Percentiles rank a stretch among this genome's conserved stretches.
Evolutionary conservation across 1,139 yeast species (phyloP).

Genomic region (Saccharomyces uvarum): DNA sequence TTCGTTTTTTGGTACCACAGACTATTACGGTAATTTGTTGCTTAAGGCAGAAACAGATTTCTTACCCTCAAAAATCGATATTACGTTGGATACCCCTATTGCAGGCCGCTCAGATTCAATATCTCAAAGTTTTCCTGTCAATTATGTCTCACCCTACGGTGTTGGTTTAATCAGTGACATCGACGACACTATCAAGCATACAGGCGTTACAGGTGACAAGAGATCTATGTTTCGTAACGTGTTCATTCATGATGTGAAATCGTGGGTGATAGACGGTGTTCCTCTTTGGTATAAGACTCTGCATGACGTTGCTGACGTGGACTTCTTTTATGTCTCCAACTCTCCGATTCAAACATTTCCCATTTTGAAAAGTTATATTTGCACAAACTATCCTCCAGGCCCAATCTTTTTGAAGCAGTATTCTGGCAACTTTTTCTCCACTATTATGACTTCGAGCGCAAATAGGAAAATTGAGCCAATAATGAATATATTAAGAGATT

Average conservation of each 20-base stretch:
- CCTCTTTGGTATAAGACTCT: constrained; percentile 58
- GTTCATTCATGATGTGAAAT: constrained; percentile 54
- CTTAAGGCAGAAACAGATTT: constrained; percentile 44
- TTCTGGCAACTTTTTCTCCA: constrained; percentile 65
- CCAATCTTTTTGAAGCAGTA: constrained; percentile 85
- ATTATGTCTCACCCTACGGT: constrained; percentile 29
- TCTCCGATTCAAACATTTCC: constrained; percentile 87
- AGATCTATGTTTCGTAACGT: constrained; percentile 73
- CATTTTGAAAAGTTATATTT: constrained; percentile 52
- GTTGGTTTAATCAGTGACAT: constrained; percentile 81
- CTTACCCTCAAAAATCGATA: constrained; percentile 42
- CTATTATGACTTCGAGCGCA: constrained; percentile 79
- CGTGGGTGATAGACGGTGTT: constrained; percentile 68
- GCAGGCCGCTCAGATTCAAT: constrained; percentile 11
- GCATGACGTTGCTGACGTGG: constrained; percentile 38
- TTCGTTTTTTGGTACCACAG: constrained; percentile 39
- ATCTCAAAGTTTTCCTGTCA: constrained; percentile 10
- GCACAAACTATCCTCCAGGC: constrained; percentile 50
- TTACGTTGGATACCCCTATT: constrained; percentile 23
- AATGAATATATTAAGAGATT: constrained; percentile 58
- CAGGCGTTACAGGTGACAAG: constrained; percentile 86
- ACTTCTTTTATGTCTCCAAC: constrained; percentile 87
- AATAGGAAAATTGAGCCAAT: constrained; percentile 69
- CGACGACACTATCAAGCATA: constrained; percentile 85
- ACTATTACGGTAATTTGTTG: constrained; percentile 53